Percentiles rank a stretch among this genome's conserved stretches.
Evolutionary conservation across 1,284 basidiomycete genomes (phyloP).

Genomic region (Quambalaria eucalypti): DNA sequence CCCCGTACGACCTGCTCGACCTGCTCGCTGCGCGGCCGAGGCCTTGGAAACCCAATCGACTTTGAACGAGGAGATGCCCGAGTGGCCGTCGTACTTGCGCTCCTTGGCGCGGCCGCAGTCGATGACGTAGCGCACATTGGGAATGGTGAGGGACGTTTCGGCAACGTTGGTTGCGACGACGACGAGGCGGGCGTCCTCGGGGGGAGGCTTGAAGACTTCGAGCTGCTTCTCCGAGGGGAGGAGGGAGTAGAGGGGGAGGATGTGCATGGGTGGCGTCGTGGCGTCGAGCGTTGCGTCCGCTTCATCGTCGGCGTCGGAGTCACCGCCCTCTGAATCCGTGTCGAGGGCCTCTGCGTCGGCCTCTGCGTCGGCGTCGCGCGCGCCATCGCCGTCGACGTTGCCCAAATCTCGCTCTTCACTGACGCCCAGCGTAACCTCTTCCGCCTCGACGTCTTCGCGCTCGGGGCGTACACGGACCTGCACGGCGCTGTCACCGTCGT

Average conservation of each 20-base stretch:
- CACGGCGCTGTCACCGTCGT: slow-evolving; percentile 17
- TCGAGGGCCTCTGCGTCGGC: slow-evolving; percentile 49
- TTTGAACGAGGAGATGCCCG: slow-evolving; percentile 64
- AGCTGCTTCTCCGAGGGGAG: slow-evolving; percentile 66
- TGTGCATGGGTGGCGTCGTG: slow-evolving; percentile 49
- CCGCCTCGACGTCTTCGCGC: slow-evolving; percentile 59
- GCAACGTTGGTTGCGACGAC: slow-evolving; percentile 70
- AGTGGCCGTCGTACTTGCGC: slow-evolving; percentile 58
- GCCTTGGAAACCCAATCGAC: slow-evolving; percentile 69
- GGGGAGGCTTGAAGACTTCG: slow-evolving; percentile 62
- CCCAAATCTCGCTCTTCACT: slow-evolving; percentile 50
- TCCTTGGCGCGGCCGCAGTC: slow-evolving; percentile 75
- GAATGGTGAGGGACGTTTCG: slow-evolving; percentile 69
- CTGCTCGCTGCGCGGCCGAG: slow-evolving; percentile 63
- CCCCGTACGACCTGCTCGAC: slow-evolving; percentile 67
- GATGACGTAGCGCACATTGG: slow-evolving; percentile 66
- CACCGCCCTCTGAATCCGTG: slow-evolving; percentile 16
- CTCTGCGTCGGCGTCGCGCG: slow-evolving; percentile 32
- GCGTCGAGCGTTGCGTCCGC: slow-evolving; percentile 26
- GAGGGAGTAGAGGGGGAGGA: slow-evolving; percentile 66
- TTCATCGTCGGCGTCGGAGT: slow-evolving; percentile 18
- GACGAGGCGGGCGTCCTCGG: slow-evolving; percentile 59
- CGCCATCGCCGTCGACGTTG: slow-evolving; percentile 49
- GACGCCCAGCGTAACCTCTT: slow-evolving; percentile 69
- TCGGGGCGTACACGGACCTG: slow-evolving; percentile 13